These are phyloP conservation scores for Pythium angustatum DNA, from an alignment of 352 stramenopile genomes.

Conservation along the genomic window DNA sequence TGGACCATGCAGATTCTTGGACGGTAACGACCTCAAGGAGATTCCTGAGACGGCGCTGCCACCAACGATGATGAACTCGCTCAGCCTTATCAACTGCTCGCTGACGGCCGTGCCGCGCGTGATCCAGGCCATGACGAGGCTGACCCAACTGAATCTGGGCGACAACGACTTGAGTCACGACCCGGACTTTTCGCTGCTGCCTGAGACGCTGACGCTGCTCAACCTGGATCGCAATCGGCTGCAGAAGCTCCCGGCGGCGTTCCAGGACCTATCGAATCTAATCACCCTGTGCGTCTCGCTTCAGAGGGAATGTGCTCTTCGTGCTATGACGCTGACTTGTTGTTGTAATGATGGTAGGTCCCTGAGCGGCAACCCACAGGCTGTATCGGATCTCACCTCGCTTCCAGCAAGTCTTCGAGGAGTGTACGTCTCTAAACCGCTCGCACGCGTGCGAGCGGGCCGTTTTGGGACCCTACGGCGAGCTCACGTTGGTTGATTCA, in stretches of 20 bases:
- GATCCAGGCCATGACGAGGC: constrained; percentile 1
- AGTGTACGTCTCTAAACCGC: too few species aligned
- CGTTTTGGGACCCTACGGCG: too few species aligned
- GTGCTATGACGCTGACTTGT: background rate
- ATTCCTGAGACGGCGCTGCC: constrained; percentile 8
- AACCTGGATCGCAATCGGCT: constrained; percentile 1
- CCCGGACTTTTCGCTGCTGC: constrained; percentile 4
- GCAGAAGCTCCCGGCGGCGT: background rate
- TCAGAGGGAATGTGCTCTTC: background rate
- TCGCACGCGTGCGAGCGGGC: background rate
- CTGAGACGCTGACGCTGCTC: background rate
- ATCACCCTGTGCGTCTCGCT: constrained; percentile 2
- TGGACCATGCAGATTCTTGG: constrained; percentile 1
- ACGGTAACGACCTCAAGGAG: constrained; percentile 11
- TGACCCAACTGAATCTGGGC: background rate
- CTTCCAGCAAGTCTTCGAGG: background rate
- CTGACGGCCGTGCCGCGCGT: background rate
- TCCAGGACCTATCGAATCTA: constrained; percentile 3
- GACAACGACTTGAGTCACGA: constrained; percentile 17
- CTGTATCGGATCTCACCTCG: background rate
- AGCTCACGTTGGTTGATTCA: background rate
- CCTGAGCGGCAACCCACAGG: constrained; percentile 5
- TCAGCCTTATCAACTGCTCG: constrained; percentile 22
- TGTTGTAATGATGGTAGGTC: background rate
- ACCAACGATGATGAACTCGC: background rate